Evolutionary conservation across 108 stramenopile genomes (phyloP).

Genomic region (Nannochloropsis gaditana): DNA sequence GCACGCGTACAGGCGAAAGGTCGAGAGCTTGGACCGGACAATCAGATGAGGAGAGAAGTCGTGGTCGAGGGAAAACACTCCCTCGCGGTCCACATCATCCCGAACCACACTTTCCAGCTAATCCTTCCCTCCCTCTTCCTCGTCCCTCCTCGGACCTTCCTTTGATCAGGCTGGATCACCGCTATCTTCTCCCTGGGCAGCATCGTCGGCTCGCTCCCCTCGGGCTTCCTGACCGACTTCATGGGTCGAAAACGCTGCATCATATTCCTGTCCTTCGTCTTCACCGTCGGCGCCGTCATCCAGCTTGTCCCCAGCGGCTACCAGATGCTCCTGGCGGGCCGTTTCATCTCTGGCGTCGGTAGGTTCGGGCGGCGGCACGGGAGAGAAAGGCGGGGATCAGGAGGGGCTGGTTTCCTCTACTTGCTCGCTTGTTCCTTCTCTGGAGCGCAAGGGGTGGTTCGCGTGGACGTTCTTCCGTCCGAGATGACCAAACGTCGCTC

Average conservation of each 20-base stretch:
- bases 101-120: no score
- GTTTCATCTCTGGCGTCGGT: neutral
- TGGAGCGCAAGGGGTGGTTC: neutral
- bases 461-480: neutral
- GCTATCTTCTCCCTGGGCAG: neutral
- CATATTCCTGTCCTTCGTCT: neutral
- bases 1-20: constrained; percentile 45
- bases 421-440: no score
- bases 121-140: no score
- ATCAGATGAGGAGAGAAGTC: no score
- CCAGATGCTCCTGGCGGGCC: neutral
- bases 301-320: constrained; percentile 28
- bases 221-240: neutral
- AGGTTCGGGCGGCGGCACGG: neutral
- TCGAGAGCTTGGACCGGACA: no score
- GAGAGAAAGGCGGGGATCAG: neutral
- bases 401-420: neutral
- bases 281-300: constrained; percentile 95
- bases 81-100: no score
- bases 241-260: neutral
- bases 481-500: no score
- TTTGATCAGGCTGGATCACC: neutral
- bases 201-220: neutral
- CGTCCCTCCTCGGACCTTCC: no score
- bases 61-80: no score